Evolutionary conservation across 164 flowering plant species (phyloP), one percentile per base, ranked within the genome.

Genomic region (Magnolia sinica): DNA sequence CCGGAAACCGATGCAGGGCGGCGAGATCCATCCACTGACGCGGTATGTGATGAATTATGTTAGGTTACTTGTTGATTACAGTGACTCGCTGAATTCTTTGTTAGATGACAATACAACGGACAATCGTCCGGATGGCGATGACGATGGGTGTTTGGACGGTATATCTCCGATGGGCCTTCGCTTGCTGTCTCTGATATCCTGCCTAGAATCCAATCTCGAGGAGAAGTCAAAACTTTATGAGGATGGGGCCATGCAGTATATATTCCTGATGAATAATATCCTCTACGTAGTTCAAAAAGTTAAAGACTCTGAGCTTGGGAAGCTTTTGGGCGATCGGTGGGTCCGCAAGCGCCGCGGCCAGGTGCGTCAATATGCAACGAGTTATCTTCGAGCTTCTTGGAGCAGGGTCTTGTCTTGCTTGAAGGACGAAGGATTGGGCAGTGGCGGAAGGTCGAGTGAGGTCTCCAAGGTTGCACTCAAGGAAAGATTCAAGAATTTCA

Each of bases 1-100:
- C 0, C 79, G 73, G 84, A 93, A 83, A 76, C 87, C 97, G 2
- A 82, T 86, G 51, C 89, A 79, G 19, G 85, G 85, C 67, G 93
- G 92, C 45, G 93, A 91, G 74, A 83, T 92, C 82, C 94, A 91
- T 58, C 97, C 95, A 7, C 77, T 93, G 61, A 81, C 93, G 0
- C 91, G 98, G 0, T 92, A 93, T 81, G 98, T 93, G 24, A 95
- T 93, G 98, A 91, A 92, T 78, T 95, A 93, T 80, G 83, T 89
- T 8, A 90, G 82, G 70, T 73, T 90, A 78, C 84, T 93, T 67
- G 98, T 86, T 24, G 98, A 89, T 83, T 92, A 95, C 74, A 84
- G 93, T 51, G 83, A 79, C n/a, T 76, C 94, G 1, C 79, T 95
- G 72, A 87, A 91, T 78, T 64, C 72, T 10, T 85, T 95, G n/a